phyloP scores from a whole-genome alignment of 148 eudicot species.

The Rhododendron kiyosumense region DNA sequence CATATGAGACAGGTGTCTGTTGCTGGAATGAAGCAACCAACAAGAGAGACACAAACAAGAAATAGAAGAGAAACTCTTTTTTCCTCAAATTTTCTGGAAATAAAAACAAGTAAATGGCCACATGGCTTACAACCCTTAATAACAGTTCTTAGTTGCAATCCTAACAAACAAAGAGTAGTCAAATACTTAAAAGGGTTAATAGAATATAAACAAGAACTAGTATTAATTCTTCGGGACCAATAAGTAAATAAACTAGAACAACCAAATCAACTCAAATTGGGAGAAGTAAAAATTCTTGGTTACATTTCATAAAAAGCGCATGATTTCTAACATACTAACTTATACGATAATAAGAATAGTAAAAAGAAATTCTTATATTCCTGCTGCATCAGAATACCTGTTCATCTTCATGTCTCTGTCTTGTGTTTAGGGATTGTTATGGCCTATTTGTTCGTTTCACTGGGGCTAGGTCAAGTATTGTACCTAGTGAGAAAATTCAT shows the following conservation, averaged over 20 bases:
- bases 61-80: background rate
- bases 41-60: background rate
- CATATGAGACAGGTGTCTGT: background rate
- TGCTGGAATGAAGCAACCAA: background rate
- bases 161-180: background rate
- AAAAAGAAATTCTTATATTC: background rate
- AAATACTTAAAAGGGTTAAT: background rate
- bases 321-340: background rate
- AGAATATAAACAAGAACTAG: background rate
- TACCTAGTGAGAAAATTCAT: background rate
- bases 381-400: background rate
- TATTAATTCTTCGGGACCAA: background rate
- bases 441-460: background rate
- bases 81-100: background rate
- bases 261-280: background rate
- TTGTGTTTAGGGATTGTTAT: conserved; percentile 1
- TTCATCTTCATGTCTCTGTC: conserved; percentile 4
- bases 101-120: background rate
- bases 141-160: background rate
- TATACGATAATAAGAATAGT: background rate
- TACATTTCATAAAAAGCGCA: background rate
- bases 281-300: background rate
- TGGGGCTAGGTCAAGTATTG: background rate
- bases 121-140: background rate
- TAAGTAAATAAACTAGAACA: background rate